Evolutionary conservation across 108 stramenopile genomes (phyloP).

Genomic region (Licmophora abbreviata): DNA sequence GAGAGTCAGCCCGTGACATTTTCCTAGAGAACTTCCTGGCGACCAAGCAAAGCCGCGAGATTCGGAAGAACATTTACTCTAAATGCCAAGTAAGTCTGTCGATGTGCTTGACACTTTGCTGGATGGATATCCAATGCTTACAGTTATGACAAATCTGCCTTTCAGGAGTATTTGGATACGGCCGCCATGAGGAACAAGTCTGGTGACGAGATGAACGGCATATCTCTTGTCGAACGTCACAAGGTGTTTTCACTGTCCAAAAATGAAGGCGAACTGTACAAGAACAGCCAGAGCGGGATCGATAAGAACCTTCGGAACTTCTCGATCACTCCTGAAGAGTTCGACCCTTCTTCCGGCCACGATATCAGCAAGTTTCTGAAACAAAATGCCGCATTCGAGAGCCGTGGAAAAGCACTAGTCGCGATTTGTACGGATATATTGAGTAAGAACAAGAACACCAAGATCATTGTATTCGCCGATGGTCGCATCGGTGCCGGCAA

Average conservation of each 20-base stretch:
- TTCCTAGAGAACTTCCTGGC: constrained; percentile 53
- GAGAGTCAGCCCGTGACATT: constrained; percentile 54
- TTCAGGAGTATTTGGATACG: constrained; percentile 36
- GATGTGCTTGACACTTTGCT: too few relatives aligned
- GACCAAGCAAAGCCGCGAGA: constrained; percentile 49
- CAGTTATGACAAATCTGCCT: constrained; percentile 29
- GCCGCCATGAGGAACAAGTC: constrained; percentile 40
- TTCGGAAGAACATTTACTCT: constrained; percentile 33
- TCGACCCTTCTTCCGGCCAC: constrained; percentile 44
- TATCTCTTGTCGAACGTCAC: constrained; percentile 20
- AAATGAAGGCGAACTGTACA: constrained; percentile 30
- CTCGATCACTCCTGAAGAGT: constrained; percentile 38
- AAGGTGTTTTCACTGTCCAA: constrained; percentile 23
- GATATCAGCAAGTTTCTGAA: constrained; percentile 42
- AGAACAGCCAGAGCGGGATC: constrained; percentile 44
- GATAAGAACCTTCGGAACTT: constrained; percentile 19
- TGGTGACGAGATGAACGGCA: constrained; percentile 41
- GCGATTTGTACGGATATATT: constrained; percentile 40
- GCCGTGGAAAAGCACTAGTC: constrained; percentile 29
- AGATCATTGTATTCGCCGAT: constrained; percentile 71
- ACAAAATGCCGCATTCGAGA: constrained; percentile 36
- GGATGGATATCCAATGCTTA: too few relatives aligned
- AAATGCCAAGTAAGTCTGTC: too few relatives aligned
- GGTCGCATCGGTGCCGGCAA: constrained; percentile 35
- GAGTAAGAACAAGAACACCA: constrained; percentile 36